These are phyloP conservation scores for Vaccinium corymbosum DNA, from an alignment of 148 eudicot genomes.

Conservation along the genomic window DNA sequence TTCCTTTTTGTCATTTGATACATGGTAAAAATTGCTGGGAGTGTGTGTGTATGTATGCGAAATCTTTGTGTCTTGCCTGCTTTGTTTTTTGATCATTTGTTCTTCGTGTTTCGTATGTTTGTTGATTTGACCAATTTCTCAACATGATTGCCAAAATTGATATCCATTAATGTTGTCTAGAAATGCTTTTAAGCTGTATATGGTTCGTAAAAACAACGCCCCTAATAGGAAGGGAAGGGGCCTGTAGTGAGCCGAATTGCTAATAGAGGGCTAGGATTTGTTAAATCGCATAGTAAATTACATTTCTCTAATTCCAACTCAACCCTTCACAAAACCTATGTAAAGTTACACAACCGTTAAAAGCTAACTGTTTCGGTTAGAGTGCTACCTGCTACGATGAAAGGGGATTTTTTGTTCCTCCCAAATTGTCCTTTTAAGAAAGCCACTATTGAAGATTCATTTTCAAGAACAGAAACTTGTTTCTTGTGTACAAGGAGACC, in stretches of 20 bases:
- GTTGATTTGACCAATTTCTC: too few species aligned
- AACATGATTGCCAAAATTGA: too few species aligned
- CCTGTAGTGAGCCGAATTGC: too few species aligned
- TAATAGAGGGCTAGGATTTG: neutral
- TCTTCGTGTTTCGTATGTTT: too few species aligned
- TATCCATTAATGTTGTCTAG: too few species aligned
- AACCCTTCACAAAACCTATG: neutral
- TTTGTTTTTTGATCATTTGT: too few species aligned
- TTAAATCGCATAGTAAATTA: neutral
- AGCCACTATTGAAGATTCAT: constrained; percentile 19
- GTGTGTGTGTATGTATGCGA: too few species aligned
- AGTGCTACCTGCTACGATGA: constrained; percentile 17
- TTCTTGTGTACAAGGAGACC: constrained; percentile 1
- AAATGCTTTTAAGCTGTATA: neutral
- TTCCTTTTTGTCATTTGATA: too few species aligned
- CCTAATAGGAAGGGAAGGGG: neutral
- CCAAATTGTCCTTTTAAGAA: constrained; percentile 12
- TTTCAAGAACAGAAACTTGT: constrained; percentile 14
- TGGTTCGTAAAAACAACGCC: neutral
- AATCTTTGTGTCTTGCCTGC: too few species aligned
- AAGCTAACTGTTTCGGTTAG: neutral
- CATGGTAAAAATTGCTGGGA: too few species aligned
- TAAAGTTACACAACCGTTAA: neutral
- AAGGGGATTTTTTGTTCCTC: constrained; percentile 21
- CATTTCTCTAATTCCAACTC: neutral